Percentiles rank a stretch among this genome's conserved stretches.
These are phyloP conservation scores for Ustilago nuda DNA, from an alignment of 1,284 basidiomycete genomes.

Conservation along the genomic window DNA sequence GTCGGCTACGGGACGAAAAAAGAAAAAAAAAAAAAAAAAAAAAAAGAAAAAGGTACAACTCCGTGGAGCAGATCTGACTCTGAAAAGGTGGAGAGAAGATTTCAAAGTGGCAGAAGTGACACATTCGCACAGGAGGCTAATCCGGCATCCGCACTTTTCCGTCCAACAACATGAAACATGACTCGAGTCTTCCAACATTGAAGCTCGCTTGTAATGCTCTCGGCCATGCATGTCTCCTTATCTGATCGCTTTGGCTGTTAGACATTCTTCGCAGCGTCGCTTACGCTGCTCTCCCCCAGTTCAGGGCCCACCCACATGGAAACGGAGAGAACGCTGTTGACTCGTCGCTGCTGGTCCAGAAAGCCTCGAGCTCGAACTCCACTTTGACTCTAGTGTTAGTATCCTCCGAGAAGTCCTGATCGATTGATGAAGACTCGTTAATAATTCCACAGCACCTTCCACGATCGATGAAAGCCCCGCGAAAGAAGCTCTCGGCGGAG, in stretches of 20 bases:
- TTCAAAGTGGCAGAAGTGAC: too few species aligned
- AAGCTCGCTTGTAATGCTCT: not conserved
- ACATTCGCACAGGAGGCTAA: not conserved
- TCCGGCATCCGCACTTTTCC: slow-evolving; percentile 1
- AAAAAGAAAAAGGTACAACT: not conserved
- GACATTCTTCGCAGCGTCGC: not conserved
- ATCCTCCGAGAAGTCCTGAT: not conserved
- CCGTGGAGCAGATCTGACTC: not conserved
- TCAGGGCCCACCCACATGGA: not conserved
- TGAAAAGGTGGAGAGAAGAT: not conserved
- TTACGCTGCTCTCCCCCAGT: not conserved
- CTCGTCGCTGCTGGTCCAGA: not conserved
- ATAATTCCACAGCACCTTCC: not conserved
- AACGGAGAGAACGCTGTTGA: not conserved
- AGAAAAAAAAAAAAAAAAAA: too few species aligned
- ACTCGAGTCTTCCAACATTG: not conserved
- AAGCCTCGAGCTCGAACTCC: not conserved
- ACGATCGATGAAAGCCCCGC: too few species aligned
- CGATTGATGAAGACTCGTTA: too few species aligned
- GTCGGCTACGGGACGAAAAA: too few species aligned
- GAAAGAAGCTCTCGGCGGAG: too few species aligned
- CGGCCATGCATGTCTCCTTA: not conserved
- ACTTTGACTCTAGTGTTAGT: not conserved
- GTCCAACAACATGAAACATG: not conserved
- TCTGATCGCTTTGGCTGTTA: not conserved